Base-by-base conservation (phyloP, 768 basidiomycete species). In the Naganishia onofrii region DNA sequence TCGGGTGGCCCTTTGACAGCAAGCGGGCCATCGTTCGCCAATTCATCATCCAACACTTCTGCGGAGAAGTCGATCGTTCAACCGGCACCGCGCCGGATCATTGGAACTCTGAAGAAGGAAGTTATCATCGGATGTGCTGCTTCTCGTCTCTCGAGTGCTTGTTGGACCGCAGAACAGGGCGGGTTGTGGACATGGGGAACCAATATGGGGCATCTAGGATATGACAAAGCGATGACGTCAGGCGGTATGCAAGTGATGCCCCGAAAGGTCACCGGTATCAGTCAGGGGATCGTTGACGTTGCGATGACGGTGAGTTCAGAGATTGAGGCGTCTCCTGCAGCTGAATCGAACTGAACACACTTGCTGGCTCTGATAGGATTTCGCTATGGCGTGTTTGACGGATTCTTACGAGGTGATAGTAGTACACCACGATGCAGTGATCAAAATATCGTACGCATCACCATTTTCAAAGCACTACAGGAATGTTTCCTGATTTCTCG, bases 131-230 rank as follows among this genome's bases (percentile, higher is more conserved):
- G 95, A 32, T 85, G 96, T 9, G 90, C 93, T 0, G 93, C 94
- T 0, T 91, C 89, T 74, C 89, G 91, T 77, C 87, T 86, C 26
- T 89, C 92, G 19, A 93, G 91, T 17, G 92, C 88, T 6, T 94
- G 92, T 80, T 96, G 92, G 91, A 93, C 92, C 0, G 76, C 72
- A 23, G 82, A 83, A 31, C 69, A 79, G 4, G 60, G 60, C 38
- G 60, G 60, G 3, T 77, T 83, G 3, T 83, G 76, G 76, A 82
- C 82, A 0, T 98, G 93, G 93, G 96, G 96, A 0, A 91, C 89
- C 29, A 96, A 97, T 79, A 85, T 85, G 51, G 96, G 96, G 0
- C 96, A 99, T 78, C 84, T 98, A 3, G 94, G 93, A 88, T 93
- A 93, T 73, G 89, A 92, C 72, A 90, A 87, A 77, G 80, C 82